Evolutionary conservation across 2,329 filamentous ascomycete species (phyloP).

Genomic region (Fusarium algeriense): DNA sequence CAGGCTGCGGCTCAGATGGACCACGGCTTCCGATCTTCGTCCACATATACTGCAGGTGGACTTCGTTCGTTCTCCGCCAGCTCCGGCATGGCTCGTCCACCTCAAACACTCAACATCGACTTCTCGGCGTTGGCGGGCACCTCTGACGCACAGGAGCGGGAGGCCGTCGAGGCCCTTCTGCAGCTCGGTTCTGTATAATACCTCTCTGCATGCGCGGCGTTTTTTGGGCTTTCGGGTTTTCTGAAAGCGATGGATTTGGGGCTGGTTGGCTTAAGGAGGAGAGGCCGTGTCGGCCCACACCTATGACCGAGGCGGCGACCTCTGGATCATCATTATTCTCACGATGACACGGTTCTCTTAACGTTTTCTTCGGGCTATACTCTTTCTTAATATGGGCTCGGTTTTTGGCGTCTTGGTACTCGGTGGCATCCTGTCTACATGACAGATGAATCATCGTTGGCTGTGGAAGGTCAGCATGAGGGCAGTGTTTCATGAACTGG

Average conservation of each 20-base stretch:
- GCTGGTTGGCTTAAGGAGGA: constrained; percentile 49
- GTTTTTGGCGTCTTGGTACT: constrained; percentile 44
- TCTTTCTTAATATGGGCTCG: constrained; percentile 33
- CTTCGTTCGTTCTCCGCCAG: constrained; percentile 63
- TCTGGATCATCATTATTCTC: constrained; percentile 46
- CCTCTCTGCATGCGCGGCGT: constrained; percentile 67
- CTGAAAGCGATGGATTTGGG: constrained; percentile 43
- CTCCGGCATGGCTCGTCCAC: constrained; percentile 66
- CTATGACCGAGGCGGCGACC: constrained; percentile 51
- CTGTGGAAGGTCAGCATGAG: constrained; percentile 30
- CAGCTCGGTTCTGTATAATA: constrained; percentile 83
- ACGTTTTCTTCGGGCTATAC: constrained; percentile 24
- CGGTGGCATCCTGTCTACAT: constrained; percentile 29
- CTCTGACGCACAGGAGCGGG: constrained; percentile 79
- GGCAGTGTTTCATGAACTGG: constrained; percentile 9
- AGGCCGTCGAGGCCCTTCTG: constrained; percentile 84
- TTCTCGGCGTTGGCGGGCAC: constrained; percentile 64
- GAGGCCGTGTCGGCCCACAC: constrained; percentile 50
- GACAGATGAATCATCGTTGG: constrained; percentile 29
- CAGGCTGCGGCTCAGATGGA: constrained; percentile 67
- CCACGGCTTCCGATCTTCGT: constrained; percentile 56
- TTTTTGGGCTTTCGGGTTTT: constrained; percentile 49
- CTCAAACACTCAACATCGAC: constrained; percentile 64
- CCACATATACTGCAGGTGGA: constrained; percentile 62
- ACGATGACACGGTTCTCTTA: constrained; percentile 52